Percentiles rank a stretch among this genome's conserved stretches.
phyloP scores from a whole-genome alignment of 768 basidiomycete species.

The Lentinula lateritia region DNA sequence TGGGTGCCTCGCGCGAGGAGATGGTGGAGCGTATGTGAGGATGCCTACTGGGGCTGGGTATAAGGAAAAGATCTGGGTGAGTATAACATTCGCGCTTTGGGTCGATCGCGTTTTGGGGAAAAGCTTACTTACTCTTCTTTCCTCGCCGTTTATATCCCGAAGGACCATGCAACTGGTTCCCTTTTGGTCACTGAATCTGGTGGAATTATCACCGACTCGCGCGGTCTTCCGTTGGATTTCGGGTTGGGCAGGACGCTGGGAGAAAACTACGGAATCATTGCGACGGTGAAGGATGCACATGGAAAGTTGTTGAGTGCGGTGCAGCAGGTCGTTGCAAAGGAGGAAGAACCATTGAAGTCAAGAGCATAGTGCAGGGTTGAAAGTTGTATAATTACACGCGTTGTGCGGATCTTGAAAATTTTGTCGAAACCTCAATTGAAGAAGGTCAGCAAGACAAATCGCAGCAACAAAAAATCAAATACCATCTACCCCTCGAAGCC shows the following conservation, averaged over 20 bases:
- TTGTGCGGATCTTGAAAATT: too few relatives aligned
- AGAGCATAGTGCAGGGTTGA: background rate
- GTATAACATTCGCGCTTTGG: conserved; percentile 13
- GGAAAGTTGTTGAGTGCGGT: conserved; percentile 68
- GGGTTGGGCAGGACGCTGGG: conserved; percentile 81
- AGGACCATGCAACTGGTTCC: conserved; percentile 86
- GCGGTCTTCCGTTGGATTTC: conserved; percentile 77
- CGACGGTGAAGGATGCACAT: conserved; percentile 71
- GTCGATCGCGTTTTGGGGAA: background rate
- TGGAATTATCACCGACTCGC: conserved; percentile 80
- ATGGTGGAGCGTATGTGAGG: conserved; percentile 77
- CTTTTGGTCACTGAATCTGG: conserved; percentile 87
- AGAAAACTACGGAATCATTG: conserved; percentile 84
- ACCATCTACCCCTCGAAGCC: too few relatives aligned
- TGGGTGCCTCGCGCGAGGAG: conserved; percentile 76
- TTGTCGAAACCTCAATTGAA: too few relatives aligned
- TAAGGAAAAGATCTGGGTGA: conserved; percentile 93
- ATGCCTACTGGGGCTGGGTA: conserved; percentile 79
- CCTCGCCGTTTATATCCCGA: background rate
- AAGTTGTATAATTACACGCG: too few relatives aligned
- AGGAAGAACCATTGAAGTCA: background rate
- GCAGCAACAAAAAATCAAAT: too few relatives aligned
- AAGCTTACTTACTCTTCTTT: background rate
- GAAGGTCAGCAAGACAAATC: too few relatives aligned
- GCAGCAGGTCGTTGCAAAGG: conserved; percentile 36